These are phyloP conservation scores for Paragyromitra xinjiangensis DNA, from an alignment of 495 filamentous ascomycete genomes.

Conservation along the genomic window DNA sequence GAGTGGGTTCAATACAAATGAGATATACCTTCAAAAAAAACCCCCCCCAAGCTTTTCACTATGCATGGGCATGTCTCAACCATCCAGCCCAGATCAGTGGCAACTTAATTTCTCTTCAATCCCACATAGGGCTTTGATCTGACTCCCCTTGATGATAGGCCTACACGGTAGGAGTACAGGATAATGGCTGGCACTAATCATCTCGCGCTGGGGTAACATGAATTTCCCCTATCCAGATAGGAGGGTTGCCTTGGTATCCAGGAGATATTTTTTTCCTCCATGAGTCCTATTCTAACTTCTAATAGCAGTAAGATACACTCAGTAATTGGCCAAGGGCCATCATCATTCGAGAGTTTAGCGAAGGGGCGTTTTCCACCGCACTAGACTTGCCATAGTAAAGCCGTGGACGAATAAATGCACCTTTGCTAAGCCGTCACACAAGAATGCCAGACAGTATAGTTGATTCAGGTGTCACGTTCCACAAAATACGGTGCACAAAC, in stretches of 20 bases:
- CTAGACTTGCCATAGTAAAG: background rate
- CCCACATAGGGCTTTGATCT: too few species aligned
- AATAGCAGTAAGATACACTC: background rate
- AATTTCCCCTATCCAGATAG: background rate
- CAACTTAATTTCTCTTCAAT: too few species aligned
- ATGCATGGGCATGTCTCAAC: too few species aligned
- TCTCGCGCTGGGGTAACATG: background rate
- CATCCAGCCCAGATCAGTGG: too few species aligned
- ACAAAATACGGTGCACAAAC: background rate
- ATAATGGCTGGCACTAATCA: background rate
- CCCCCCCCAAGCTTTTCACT: too few species aligned
- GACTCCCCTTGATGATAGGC: too few species aligned
- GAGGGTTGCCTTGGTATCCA: background rate
- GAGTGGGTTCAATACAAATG: background rate
- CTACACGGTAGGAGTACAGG: background rate
- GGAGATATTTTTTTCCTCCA: background rate
- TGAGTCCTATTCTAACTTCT: background rate
- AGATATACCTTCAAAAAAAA: too few species aligned
- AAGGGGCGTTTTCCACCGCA: slow-evolving; percentile 18
- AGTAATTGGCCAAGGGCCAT: slow-evolving; percentile 1
- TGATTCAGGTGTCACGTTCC: slow-evolving; percentile 20
- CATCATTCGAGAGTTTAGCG: slow-evolving; percentile 18
- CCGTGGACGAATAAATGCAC: slow-evolving; percentile 11
- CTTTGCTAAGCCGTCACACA: too few species aligned
- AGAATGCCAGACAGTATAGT: background rate